phyloP scores from a whole-genome alignment of 768 basidiomycete species.

The Auricularia cornea region DNA sequence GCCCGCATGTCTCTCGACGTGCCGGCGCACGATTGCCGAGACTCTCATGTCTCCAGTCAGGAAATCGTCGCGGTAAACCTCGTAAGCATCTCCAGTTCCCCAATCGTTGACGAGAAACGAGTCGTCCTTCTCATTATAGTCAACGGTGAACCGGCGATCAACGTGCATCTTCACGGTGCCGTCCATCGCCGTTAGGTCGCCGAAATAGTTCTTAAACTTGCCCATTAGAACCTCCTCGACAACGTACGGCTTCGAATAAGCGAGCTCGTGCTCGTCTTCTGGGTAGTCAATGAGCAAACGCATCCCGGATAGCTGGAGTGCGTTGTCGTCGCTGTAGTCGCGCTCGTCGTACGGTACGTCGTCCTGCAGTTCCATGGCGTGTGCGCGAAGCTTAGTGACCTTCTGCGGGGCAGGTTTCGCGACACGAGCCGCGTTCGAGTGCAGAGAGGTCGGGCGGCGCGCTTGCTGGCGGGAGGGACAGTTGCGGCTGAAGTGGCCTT shows the following conservation, averaged over 20 bases:
- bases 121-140: not conserved
- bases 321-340: not conserved
- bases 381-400: too few species aligned
- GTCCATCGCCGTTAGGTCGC: not conserved
- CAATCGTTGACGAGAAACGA: not conserved
- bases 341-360: not conserved
- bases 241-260: not conserved
- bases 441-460: not conserved
- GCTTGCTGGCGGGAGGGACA: conserved; percentile 19
- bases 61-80: not conserved
- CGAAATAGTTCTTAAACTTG: not conserved
- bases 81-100: not conserved
- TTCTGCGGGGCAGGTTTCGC: not conserved
- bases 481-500: conserved; percentile 21
- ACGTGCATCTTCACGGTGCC: not conserved
- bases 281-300: not conserved
- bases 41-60: not conserved
- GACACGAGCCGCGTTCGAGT: not conserved
- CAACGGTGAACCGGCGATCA: not conserved
- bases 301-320: not conserved
- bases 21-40: not conserved
- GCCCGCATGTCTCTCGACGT: not conserved
- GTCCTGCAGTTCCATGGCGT: too few species aligned
- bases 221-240: not conserved
- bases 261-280: not conserved